phyloP scores from a whole-genome alignment of 176 grass and related monocot genomes.

The Coix lacrymajobi region DNA sequence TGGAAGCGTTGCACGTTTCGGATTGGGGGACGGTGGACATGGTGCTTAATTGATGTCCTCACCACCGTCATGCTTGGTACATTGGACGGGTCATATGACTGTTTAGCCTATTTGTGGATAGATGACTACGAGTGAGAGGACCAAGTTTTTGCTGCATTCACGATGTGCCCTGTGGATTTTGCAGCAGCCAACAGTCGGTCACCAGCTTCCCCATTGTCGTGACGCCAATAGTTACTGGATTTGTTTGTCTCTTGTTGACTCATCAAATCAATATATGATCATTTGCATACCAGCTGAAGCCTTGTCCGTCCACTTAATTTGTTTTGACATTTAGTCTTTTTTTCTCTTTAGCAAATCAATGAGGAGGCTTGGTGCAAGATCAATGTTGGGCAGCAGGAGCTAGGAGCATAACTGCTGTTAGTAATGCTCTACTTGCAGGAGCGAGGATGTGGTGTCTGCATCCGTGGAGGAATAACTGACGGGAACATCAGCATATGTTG shows the following conservation, averaged over 20 bases:
- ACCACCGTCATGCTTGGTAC: no score
- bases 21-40: no score
- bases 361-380: no score
- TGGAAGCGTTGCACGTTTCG: no score
- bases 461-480: no score
- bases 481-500: no score
- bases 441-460: no score
- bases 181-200: conserved; percentile 76
- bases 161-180: conserved; percentile 73
- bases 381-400: no score
- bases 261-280: neutral
- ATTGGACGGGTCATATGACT: neutral
- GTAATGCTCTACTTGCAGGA: no score
- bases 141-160: conserved; percentile 74
- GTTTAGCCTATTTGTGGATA: conserved; percentile 15
- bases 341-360: neutral
- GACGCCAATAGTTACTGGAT: conserved; percentile 83
- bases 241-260: conserved; percentile 22
- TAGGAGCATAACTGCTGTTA: no score
- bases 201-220: conserved; percentile 64
- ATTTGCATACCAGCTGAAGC: neutral
- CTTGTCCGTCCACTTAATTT: neutral
- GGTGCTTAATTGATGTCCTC: no score
- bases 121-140: conserved; percentile 66
- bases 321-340: neutral